Base-by-base conservation (phyloP, 164 flowering plant species). In the Tetracentron sinense region DNA sequence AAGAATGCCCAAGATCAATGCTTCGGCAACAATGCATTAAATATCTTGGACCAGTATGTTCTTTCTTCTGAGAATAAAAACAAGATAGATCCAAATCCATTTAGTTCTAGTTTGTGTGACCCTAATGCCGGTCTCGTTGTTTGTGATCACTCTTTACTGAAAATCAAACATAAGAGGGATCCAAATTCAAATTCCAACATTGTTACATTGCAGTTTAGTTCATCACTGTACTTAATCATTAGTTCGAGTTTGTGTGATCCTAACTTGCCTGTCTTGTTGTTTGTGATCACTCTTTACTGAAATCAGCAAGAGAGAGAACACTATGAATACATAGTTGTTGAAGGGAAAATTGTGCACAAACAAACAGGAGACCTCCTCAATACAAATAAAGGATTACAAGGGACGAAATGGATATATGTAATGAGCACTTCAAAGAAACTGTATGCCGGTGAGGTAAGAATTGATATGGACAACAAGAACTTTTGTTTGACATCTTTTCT, bases 1-100 rank as follows among this genome's bases (percentile, higher is more conserved):
- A 80, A 67, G 85, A 80, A 17, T 90, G 89, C 69, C 85, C 90
- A 23, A 81, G 95, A 69, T 75, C 93, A 59, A 80, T 76, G 75
- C 96, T 94, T 62, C 82, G 83, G 20, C 66, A 85, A 56, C 91
- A 94, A 53, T 85, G 87, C 79, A 84, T 94, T 56, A 89, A 77
- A 68, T 94, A 94, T 78, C 90, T 94, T 60, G 95, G 98, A 69
- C 97, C 98, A 27, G 98, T 93, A 83, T 42, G 89, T 77, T 42
- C 42, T 59, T 53, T 30, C 17, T 30, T 15, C 14, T 15, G 14
- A 20, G 33, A 28, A n/a, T n/a, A n/a, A n/a, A n/a, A n/a, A n/a
- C n/a, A n/a, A n/a, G n/a, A n/a, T n/a, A n/a, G n/a, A n/a, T n/a
- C n/a, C n/a, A n/a, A n/a, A n/a, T n/a, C n/a, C n/a, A n/a, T n/a